These are phyloP conservation scores for Tillandsia fasciculata DNA, from an alignment of 176 grass and related monocot species.

Conservation along the genomic window DNA sequence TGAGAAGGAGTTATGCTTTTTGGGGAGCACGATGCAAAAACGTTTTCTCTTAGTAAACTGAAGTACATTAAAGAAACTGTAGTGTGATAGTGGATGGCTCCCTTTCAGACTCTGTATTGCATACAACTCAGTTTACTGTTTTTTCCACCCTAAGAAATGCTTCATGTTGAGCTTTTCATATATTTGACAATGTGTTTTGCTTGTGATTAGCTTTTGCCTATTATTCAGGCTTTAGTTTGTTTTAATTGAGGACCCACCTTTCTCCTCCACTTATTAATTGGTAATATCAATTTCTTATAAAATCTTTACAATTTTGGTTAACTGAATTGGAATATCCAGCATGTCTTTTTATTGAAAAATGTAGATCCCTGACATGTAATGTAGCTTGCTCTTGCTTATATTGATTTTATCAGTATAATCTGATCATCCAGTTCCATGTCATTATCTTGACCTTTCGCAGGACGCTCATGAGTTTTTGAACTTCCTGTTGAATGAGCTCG, in stretches of 20 bases:
- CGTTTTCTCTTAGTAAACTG: too few species aligned
- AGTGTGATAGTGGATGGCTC: too few species aligned
- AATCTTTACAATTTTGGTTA: background rate
- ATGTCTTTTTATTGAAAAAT: background rate
- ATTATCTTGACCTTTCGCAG: constrained; percentile 2
- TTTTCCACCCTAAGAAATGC: background rate
- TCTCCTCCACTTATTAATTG: background rate
- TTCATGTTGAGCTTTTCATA: background rate
- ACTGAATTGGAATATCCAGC: background rate
- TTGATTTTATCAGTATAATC: constrained; percentile 1
- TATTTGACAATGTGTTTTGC: background rate
- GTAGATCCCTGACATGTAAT: background rate
- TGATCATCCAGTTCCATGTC: background rate
- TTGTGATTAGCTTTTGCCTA: background rate
- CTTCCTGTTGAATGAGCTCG: constrained; percentile 28
- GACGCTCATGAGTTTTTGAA: constrained; percentile 35
- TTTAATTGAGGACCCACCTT: background rate
- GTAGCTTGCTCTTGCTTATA: background rate
- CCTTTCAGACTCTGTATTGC: too few species aligned
- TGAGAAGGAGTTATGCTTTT: too few species aligned
- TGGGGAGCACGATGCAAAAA: too few species aligned
- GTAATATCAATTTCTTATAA: background rate
- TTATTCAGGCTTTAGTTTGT: background rate
- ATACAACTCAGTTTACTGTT: background rate
- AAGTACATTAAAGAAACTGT: too few species aligned